Evolutionary conservation across 1,284 basidiomycete species (phyloP), one percentile per base, ranked within the genome.

Genomic region (Athelia psychrophila): DNA sequence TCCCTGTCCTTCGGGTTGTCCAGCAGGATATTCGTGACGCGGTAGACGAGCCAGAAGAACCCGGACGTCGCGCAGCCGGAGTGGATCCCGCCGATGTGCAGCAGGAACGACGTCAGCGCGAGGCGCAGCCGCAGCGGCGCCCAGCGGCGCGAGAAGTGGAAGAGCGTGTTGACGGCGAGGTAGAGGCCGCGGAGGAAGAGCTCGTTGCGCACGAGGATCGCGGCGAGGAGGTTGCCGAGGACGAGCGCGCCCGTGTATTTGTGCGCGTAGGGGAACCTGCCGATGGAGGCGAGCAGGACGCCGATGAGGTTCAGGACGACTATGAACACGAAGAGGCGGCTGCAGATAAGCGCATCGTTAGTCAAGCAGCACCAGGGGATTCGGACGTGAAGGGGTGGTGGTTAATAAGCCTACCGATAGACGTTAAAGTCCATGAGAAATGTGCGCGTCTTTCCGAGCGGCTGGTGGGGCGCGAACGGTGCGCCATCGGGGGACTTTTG

Each of bases 31-130:
- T 75, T 60, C 18, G 73, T 67, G 32, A 85, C 69, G 49, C 77
- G 74, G 69, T 81, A 84, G 36, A 87, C 69, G 47, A 87, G 75
- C 84, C 84, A 86, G 13, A 74, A 66, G 57, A 83, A 80, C 36
- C 82, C 81, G 27, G 83, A 83, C 2, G 73, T 73, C 18, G 83
- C 84, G 61, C 84, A 86, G 24, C 84, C 84, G n/a, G 81, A 84
- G 62, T 88, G 85, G 58, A 87, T 83, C 27, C 85, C 85, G 13
- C 85, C 85, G 12, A 86, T 70, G 58, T 86, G 84, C 60, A 86
- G 84, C 16, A 88, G 71, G 8, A 72, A 68, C 1, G 84, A 86
- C 16, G 84, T 86, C 56, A 80, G 83, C 22, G 67, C 77, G 1
- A 86, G 69, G 20, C 84, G 74, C 59, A 83, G 83, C 69, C 72